A percentile compares a stretch with the other conserved stretches of the same genome.
These are phyloP conservation scores for Russula foetens DNA, from an alignment of 768 basidiomycete species.

Conservation along the genomic window DNA sequence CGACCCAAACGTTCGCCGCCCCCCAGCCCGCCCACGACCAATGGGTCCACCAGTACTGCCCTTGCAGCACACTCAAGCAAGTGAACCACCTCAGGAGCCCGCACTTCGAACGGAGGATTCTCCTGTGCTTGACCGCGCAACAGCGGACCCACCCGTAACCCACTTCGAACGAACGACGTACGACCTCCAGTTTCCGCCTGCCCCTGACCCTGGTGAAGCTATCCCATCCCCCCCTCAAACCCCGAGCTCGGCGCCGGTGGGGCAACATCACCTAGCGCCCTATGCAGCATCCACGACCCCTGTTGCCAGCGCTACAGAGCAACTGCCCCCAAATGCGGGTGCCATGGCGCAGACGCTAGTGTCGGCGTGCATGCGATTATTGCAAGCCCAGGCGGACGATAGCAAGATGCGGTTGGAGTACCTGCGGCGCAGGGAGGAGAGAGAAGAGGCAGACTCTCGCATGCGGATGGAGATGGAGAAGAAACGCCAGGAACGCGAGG, in stretches of 20 bases:
- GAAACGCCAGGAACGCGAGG: conserved; percentile 46
- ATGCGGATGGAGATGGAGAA: conserved; percentile 47
- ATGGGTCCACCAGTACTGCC: conserved; percentile 19
- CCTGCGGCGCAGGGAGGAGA: conserved; percentile 55
- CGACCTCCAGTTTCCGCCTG: conserved; percentile 7
- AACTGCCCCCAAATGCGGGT: conserved; percentile 39
- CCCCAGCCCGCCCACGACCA: conserved; percentile 16
- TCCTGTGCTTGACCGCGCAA: conserved; percentile 10
- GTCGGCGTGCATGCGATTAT: conserved; percentile 46
- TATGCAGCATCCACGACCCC: conserved; percentile 12
- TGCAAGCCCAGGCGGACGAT: conserved; percentile 62
- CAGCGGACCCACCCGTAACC: conserved; percentile 12
- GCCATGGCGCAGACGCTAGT: conserved; percentile 48
- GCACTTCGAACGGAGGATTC: conserved; percentile 15
- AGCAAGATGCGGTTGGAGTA: conserved; percentile 65
- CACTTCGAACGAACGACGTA: conserved; percentile 18
- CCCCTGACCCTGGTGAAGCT: conserved; percentile 16
- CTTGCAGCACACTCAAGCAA: conserved; percentile 11
- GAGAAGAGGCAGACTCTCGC: conserved; percentile 53
- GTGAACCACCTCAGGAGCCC: conserved; percentile 12
- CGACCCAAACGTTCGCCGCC: conserved; percentile 19
- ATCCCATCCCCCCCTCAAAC: conserved; percentile 20
- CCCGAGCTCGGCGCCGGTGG: conserved; percentile 13
- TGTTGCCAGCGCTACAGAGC: conserved; percentile 27
- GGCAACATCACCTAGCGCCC: conserved; percentile 8